Evolutionary conservation across 371 early-diverging fungal species (phyloP), one percentile per base, ranked within the genome.

Genomic region (Rhizopus arrhizus): DNA sequence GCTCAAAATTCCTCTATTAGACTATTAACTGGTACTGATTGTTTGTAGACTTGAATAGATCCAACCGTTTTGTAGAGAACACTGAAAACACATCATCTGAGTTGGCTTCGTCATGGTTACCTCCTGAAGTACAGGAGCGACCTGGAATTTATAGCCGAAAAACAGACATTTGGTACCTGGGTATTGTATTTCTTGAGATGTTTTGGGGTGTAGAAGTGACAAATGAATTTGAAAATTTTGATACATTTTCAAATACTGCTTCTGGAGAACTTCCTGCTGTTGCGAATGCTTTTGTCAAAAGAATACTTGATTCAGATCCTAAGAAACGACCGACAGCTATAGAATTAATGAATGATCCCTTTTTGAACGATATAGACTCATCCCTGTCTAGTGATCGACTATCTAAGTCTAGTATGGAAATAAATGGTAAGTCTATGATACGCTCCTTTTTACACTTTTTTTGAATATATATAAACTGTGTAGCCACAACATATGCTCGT

Each of bases 161-260:
- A 61, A 87, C 85, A 60, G 92, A 92, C 69, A 81, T 92, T 16
- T 92, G 90, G 89, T 88, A 85, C 52, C 70, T 87, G 0, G 91
- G 91, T 22, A 73, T 89, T 7, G 82, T 89, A 0, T 82, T 88
- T 16, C 66, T 91, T 34, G 89, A 90, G 56, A 91, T 91, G 91
- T 56, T 86, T 3, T 83, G 89, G 78, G 92, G 92, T 8, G 62
- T 70, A 9, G 86, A 86, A 22, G 76, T 77, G 2, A 78, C 87
- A 11, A 76, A 72, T 11, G 73, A 76, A 13, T 87, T 82, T 66
- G 77, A 78, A 5, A 72, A 83, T 9, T 80, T 86, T 54, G 78
- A 80, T 4, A 76, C 80, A 8, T 84, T 88, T 48, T 61, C 89
- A 33, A 73, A 81, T 4, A 75, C 77, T 35, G 78, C 77, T 13